Evolutionary conservation across 208 protist genomes (phyloP).

Genomic region (Wallacemonas sp.): DNA sequence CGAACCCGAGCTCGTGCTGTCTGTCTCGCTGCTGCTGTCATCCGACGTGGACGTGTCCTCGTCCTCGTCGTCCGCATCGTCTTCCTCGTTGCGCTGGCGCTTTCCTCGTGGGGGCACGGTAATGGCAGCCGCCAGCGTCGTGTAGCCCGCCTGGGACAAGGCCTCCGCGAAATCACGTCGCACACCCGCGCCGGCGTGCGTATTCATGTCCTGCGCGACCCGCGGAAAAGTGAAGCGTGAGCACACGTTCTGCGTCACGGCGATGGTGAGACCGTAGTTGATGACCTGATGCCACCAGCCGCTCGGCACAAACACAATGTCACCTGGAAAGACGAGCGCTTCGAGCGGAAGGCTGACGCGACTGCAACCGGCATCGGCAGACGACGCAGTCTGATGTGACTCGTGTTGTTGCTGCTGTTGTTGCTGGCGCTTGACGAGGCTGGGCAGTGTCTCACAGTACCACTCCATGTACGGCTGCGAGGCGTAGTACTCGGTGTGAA

Average conservation of each 20-base stretch:
- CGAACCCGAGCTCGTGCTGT: not conserved
- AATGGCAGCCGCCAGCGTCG: not conserved
- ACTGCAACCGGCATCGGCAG: not conserved
- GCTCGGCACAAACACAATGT: conserved; percentile 44
- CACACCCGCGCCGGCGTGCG: conserved; percentile 17
- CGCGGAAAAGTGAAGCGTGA: conserved; percentile 34
- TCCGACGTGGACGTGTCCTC: not conserved
- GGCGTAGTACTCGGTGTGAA: conserved; percentile 55
- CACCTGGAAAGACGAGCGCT: conserved; percentile 35
- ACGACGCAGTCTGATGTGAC: too few species aligned
- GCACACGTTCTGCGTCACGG: conserved; percentile 50
- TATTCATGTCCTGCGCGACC: conserved; percentile 33
- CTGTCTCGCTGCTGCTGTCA: not conserved
- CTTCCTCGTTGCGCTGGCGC: not conserved
- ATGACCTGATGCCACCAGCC: conserved; percentile 59
- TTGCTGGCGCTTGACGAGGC: not conserved
- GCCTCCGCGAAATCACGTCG: conserved; percentile 18
- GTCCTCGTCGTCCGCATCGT: not conserved
- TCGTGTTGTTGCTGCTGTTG: not conserved
- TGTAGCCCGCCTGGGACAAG: not conserved
- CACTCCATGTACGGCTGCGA: conserved; percentile 37
- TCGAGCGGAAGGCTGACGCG: conserved; percentile 24
- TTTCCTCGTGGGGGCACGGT: not conserved
- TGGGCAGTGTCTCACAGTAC: conserved; percentile 24
- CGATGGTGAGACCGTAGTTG: conserved; percentile 44